Evolutionary conservation across 208 protist species (phyloP).

Genomic region (Balamuthia mandrillaris): DNA sequence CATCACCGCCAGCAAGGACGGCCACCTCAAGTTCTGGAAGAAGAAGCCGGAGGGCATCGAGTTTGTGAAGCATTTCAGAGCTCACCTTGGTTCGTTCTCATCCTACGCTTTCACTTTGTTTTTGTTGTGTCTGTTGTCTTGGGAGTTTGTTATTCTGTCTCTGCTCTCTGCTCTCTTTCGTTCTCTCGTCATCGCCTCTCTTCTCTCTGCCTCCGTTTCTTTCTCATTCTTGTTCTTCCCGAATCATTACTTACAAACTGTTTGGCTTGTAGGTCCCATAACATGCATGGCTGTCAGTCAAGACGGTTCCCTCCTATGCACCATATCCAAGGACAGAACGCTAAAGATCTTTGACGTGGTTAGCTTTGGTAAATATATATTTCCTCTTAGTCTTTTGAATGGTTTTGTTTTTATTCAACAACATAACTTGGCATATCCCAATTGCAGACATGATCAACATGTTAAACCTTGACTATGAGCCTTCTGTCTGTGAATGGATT

Average conservation of each 20-base stretch:
- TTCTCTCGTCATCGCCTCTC: neutral
- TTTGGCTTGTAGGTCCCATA: slow-evolving; percentile 41
- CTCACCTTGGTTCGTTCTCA: slow-evolving; percentile 64
- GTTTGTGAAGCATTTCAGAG: slow-evolving; percentile 82
- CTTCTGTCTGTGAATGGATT: slow-evolving; percentile 56
- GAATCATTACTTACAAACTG: neutral
- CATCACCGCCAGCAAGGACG: slow-evolving; percentile 75
- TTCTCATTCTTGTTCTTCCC: neutral
- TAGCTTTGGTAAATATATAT: slow-evolving; percentile 67
- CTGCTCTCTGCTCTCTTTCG: neutral
- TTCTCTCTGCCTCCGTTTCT: neutral
- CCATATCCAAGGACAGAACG: slow-evolving; percentile 67
- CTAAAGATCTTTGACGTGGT: slow-evolving; percentile 85
- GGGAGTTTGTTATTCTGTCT: neutral
- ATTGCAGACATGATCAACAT: slow-evolving; percentile 78
- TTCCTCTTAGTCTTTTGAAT: neutral
- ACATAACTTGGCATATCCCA: neutral
- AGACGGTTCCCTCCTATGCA: slow-evolving; percentile 70
- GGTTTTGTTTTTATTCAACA: neutral
- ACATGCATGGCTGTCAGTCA: slow-evolving; percentile 37
- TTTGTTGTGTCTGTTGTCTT: neutral
- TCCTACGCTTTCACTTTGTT: neutral
- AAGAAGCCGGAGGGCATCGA: slow-evolving; percentile 76
- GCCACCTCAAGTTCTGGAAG: slow-evolving; percentile 88
- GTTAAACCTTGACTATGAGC: slow-evolving; percentile 64